Percentiles rank a stretch among this genome's conserved stretches.
These are phyloP conservation scores for Cystobasidium ongulense DNA, from an alignment of 768 basidiomycete species.

Conservation along the genomic window DNA sequence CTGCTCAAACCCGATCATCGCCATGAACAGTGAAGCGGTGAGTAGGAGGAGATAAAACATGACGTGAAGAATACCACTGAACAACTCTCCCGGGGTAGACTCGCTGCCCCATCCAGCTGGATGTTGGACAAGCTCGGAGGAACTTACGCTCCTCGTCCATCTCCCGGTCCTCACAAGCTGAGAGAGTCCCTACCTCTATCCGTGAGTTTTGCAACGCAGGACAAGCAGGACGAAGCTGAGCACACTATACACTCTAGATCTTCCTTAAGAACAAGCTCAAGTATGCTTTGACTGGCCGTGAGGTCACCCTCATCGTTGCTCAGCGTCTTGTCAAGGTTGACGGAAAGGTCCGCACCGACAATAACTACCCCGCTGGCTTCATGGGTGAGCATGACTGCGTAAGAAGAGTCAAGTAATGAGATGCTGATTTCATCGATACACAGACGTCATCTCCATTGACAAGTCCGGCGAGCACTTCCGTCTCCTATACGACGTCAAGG, in stretches of 20 bases:
- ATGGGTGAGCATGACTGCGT: constrained; percentile 60
- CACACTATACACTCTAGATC: constrained; percentile 48
- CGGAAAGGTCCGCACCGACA: constrained; percentile 93
- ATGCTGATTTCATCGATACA: neutral
- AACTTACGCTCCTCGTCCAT: constrained; percentile 76
- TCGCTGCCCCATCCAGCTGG: constrained; percentile 96
- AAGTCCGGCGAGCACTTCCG: constrained; percentile 99
- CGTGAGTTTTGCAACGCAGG: constrained; percentile 23
- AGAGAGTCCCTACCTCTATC: constrained; percentile 94
- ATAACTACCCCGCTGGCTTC: constrained; percentile 94
- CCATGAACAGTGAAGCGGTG: constrained; percentile 71
- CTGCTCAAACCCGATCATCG: too few species aligned
- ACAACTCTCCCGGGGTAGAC: neutral
- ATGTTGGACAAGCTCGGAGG: constrained; percentile 98
- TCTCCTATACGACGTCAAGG: constrained; percentile 97
- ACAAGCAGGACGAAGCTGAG: neutral
- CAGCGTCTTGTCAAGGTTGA: constrained; percentile 98
- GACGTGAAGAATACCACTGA: too few species aligned
- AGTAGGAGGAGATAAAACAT: too few species aligned
- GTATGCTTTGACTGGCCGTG: constrained; percentile 93
- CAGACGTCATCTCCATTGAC: constrained; percentile 93
- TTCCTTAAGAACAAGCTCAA: constrained; percentile 99
- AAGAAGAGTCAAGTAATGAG: too few species aligned
- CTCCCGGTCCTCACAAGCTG: constrained; percentile 97
- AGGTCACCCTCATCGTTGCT: constrained; percentile 89